Evolutionary conservation across 2,329 filamentous ascomycete species (phyloP), one percentile per base, ranked within the genome.

Genomic region (Fusarium sp.): DNA sequence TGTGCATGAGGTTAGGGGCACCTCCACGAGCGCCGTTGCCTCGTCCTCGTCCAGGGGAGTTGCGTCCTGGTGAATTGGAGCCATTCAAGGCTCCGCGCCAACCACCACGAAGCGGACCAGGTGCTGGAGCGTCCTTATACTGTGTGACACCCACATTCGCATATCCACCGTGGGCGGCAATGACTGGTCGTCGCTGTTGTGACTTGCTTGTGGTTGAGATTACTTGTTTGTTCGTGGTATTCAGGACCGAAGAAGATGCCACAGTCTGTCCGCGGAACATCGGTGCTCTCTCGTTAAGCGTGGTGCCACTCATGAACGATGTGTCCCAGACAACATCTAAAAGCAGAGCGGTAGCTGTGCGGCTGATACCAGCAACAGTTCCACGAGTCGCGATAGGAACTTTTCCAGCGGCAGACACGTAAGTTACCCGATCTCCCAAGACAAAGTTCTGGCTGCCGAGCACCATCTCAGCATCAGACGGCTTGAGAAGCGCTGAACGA

Each of bases 281-380:
- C 32, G 95, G 94, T 80, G 96, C 98, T 67, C 96, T 92, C 64
- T 95, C 95, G 67, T 94, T 93, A 22, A 99, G 88, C 1, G 94
- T 96, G 4, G 95, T 98, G 72, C 96, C 96, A 79, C 95, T 97
- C 95, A 99, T 98, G 83, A 99, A 99, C 1, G 94, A 93, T 18
- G 90, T 90, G 81, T 99, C 97, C 83, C 98, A 99, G 13, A 99
- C 92, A 65, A 98, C 90, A 81, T 99, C 96, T 42, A 99, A 87
- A 66, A 98, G 88, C 52, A 94, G 89, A 32, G 92, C 92, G 63
- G 94, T 93, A 26, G 95, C 89, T 36, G 95, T 98, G 63, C 94
- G 92, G 69, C 95, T 98, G 80, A 98, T 93, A 41, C 96, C 96
- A 64, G 97, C 92, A n/a, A 99, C 94, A 4, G 96, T 98, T 78